Evolutionary conservation across 139 green algal species (phyloP).

Genomic region (Coccomyxa sp.): DNA sequence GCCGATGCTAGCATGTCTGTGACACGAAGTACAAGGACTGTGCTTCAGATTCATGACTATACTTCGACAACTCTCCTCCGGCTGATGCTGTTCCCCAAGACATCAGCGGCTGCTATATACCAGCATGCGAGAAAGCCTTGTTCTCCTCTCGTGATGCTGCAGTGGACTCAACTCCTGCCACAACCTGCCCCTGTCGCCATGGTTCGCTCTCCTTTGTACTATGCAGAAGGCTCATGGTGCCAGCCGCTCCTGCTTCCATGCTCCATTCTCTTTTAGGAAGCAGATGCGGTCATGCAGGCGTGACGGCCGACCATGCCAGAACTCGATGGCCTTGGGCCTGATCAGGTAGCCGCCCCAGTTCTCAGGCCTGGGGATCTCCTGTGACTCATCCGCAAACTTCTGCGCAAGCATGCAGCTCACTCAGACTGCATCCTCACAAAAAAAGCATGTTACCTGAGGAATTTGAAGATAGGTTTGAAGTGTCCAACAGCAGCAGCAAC

Average conservation of each 20-base stretch:
- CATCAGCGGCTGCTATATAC: too few relatives aligned
- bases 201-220: too few relatives aligned
- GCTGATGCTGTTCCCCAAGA: too few relatives aligned
- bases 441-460: background rate
- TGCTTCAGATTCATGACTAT: too few relatives aligned
- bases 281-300: conserved; percentile 82
- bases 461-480: too few relatives aligned
- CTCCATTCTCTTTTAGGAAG: conserved; percentile 27
- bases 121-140: background rate
- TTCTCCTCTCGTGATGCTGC: background rate
- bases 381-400: conserved; percentile 18
- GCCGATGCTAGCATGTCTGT: too few relatives aligned
- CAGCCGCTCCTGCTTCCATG: conserved; percentile 60
- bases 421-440: too few relatives aligned
- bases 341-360: conserved; percentile 86
- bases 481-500: too few relatives aligned
- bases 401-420: background rate
- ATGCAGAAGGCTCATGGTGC: conserved; percentile 63
- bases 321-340: conserved; percentile 67
- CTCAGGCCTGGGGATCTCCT: conserved; percentile 53
- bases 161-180: background rate
- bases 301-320: conserved; percentile 80
- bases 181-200: too few relatives aligned
- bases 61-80: too few relatives aligned
- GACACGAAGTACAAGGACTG: too few relatives aligned